Conservation (phyloP, 768 basidiomycete genomes). For the Hysterangium stoloniferum region DNA sequence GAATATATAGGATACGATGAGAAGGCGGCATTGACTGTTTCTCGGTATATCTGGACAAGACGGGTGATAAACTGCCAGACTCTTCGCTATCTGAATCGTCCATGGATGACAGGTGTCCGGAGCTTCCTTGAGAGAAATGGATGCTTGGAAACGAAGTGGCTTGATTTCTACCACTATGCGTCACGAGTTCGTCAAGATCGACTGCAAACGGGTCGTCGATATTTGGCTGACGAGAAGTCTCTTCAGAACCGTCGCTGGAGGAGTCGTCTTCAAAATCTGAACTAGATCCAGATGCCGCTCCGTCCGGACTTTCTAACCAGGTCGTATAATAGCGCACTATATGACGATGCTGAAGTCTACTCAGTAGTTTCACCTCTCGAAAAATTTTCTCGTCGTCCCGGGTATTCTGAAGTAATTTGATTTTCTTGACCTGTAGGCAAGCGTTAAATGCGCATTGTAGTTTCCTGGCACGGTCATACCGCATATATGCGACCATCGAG, state of each 20-base stretch:
- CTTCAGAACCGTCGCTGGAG: constrained; percentile 10
- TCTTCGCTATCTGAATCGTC: constrained; percentile 36
- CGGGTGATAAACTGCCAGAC: constrained; percentile 28
- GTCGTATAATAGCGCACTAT: constrained; percentile 90
- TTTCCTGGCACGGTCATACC: constrained; percentile 32
- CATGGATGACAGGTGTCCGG: constrained; percentile 29
- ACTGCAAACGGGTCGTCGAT: constrained; percentile 46
- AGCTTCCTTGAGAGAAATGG: constrained; percentile 51
- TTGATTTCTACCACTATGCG: constrained; percentile 38
- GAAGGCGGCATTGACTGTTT: constrained; percentile 4
- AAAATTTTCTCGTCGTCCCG: constrained; percentile 85
- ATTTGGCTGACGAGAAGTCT: constrained; percentile 4
- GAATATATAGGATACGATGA: constrained; percentile 69
- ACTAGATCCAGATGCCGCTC: constrained; percentile 46
- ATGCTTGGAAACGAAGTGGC: constrained; percentile 78
- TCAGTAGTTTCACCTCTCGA: constrained; percentile 86
- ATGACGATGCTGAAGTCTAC: constrained; percentile 77
- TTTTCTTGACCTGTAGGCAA: constrained; percentile 74
- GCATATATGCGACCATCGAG: constrained; percentile 83
- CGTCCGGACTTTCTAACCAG: constrained; percentile 73
- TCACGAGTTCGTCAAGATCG: constrained; percentile 53
- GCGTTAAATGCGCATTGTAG: not conserved
- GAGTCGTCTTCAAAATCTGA: constrained; percentile 20
- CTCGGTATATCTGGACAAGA: constrained; percentile 18
- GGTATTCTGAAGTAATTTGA: constrained; percentile 58